A percentile compares a stretch with the other conserved stretches of the same genome.
phyloP scores from a whole-genome alignment of 805 yeast genomes.

The Wickerhamiella dianesei region DNA sequence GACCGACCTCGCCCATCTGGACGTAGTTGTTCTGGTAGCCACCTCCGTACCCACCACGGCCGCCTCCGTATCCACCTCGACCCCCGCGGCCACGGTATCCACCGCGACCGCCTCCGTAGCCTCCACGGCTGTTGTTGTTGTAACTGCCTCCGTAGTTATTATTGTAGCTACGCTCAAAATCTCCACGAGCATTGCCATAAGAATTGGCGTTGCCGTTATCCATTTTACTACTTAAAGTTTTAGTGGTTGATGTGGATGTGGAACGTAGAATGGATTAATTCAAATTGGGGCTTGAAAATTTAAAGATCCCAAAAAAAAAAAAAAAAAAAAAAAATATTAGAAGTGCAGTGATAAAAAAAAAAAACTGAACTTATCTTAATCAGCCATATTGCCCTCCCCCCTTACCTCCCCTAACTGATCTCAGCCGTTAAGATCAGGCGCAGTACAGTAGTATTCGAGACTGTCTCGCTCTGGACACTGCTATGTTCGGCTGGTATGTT shows the following conservation, averaged over 20 bases:
- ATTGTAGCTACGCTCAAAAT: background rate
- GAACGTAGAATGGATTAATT: background rate
- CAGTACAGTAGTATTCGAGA: no score
- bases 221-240: background rate
- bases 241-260: background rate
- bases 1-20: conserved; percentile 23
- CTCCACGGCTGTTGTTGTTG: conserved; percentile 19
- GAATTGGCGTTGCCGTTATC: background rate
- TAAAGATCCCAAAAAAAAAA: background rate
- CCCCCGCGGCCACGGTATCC: conserved; percentile 29
- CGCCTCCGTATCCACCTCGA: conserved; percentile 30
- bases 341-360: no score
- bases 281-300: background rate
- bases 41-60: conserved; percentile 28
- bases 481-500: no score
- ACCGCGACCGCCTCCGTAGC: conserved; percentile 19
- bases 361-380: background rate
- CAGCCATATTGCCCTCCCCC: background rate
- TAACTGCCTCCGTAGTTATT: conserved; percentile 16
- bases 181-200: background rate
- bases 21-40: conserved; percentile 26
- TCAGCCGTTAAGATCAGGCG: no score
- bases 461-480: no score
- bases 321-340: no score
- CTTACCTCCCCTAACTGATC: no score